These are phyloP conservation scores for Aspergillus floridensis DNA, from an alignment of 2,329 filamentous ascomycete species.

Conservation along the genomic window DNA sequence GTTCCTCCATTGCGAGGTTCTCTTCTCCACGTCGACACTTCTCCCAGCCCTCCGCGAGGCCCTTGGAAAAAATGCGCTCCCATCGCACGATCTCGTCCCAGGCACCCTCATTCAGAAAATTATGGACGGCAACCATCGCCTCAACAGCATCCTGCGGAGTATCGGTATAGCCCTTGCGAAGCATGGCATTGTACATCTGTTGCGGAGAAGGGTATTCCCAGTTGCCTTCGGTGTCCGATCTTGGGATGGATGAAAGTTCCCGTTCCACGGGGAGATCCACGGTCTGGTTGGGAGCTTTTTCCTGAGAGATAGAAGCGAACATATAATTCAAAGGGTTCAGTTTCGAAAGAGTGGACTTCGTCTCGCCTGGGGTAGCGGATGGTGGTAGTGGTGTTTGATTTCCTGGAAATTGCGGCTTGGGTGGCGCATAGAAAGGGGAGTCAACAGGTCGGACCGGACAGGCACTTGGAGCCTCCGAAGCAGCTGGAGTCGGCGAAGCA, in stretches of 20 bases:
- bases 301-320: constrained; percentile 82
- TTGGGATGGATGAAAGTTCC: constrained; percentile 87
- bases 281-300: constrained; percentile 69
- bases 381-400: constrained; percentile 31
- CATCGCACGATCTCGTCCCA: constrained; percentile 94
- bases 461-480: constrained; percentile 29
- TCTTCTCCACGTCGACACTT: constrained; percentile 72
- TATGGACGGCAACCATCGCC: constrained; percentile 96
- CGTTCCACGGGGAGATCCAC: constrained; percentile 73
- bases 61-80: constrained; percentile 80
- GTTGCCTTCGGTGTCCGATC: constrained; percentile 68
- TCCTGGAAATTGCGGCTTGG: constrained; percentile 31
- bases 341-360: constrained; percentile 58
- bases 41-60: constrained; percentile 69
- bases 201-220: constrained; percentile 99
- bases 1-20: constrained; percentile 56
- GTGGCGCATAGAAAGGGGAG: constrained; percentile 46
- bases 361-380: constrained; percentile 21
- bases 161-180: constrained; percentile 93
- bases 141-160: constrained; percentile 92
- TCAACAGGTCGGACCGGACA: constrained; percentile 52
- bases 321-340: constrained; percentile 90
- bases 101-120: constrained; percentile 95
- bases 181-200: constrained; percentile 98
- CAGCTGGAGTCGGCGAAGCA: constrained; percentile 26